These are phyloP conservation scores for Phialocephala sp. DNA, from an alignment of 2,329 filamentous ascomycete species.

Conservation along the genomic window DNA sequence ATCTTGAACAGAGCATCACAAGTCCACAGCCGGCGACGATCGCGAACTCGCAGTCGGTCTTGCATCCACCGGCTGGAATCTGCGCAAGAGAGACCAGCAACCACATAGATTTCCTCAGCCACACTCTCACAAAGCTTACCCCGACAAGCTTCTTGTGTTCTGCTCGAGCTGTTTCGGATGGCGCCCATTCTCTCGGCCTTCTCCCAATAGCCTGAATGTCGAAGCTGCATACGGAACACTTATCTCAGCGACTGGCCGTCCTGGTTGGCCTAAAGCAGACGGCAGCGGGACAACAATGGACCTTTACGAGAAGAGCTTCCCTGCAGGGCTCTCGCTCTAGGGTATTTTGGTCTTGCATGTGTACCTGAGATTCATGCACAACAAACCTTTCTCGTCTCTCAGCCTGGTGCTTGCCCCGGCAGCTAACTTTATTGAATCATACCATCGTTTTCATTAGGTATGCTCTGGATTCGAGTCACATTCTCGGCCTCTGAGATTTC, in stretches of 20 bases:
- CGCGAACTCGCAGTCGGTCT: neutral
- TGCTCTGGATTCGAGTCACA: neutral
- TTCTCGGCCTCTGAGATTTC: neutral
- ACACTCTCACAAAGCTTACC: neutral
- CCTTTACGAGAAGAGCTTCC: slow-evolving; percentile 3
- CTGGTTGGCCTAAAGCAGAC: slow-evolving; percentile 11
- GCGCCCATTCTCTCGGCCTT: neutral
- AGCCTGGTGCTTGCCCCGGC: neutral
- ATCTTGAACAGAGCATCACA: neutral
- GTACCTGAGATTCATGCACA: slow-evolving; percentile 18
- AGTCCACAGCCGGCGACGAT: neutral
- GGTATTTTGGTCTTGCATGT: slow-evolving; percentile 6
- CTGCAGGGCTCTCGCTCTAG: slow-evolving; percentile 1
- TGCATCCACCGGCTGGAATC: neutral
- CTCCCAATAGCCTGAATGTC: slow-evolving; percentile 27
- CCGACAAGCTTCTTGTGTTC: neutral
- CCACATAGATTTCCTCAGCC: neutral
- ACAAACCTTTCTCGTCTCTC: neutral
- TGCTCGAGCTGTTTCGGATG: neutral
- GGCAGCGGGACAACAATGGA: neutral
- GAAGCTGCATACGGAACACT: slow-evolving; percentile 23
- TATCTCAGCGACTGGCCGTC: slow-evolving; percentile 6
- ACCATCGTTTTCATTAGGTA: slow-evolving; percentile 7
- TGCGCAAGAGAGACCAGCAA: neutral
- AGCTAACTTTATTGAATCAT: slow-evolving; percentile 7